phyloP scores from a whole-genome alignment of 2,329 filamentous ascomycete genomes.

The Calonectria honghensis region DNA sequence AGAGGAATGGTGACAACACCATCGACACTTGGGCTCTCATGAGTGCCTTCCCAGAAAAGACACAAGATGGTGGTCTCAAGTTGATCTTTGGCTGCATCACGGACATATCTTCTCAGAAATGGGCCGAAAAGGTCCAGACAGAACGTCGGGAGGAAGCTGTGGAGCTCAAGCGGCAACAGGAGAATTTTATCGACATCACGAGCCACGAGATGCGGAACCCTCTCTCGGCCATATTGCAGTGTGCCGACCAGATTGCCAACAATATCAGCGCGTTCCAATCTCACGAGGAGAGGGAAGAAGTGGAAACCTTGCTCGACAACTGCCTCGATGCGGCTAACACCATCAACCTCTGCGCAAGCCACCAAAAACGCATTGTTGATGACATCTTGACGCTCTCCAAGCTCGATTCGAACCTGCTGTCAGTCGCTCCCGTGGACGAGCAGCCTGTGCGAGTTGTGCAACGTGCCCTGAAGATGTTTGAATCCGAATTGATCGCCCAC shows the following conservation, averaged over 20 bases:
- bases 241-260: slow-evolving; percentile 81
- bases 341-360: slow-evolving; percentile 86
- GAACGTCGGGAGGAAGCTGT: slow-evolving; percentile 87
- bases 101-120: slow-evolving; percentile 90
- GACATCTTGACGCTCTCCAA: slow-evolving; percentile 81
- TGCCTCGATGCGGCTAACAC: slow-evolving; percentile 87
- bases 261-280: slow-evolving; percentile 67
- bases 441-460: slow-evolving; percentile 82
- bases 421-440: slow-evolving; percentile 82
- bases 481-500: slow-evolving; percentile 82
- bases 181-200: slow-evolving; percentile 84
- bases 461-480: slow-evolving; percentile 85
- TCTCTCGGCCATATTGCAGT: slow-evolving; percentile 83
- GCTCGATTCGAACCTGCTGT: slow-evolving; percentile 81
- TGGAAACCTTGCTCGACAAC: slow-evolving; percentile 70
- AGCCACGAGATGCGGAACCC: slow-evolving; percentile 87
- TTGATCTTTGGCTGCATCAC: slow-evolving; percentile 88
- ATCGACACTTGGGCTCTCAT: slow-evolving; percentile 86
- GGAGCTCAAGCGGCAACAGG: slow-evolving; percentile 83
- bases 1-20: slow-evolving; percentile 75
- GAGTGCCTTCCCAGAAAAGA: slow-evolving; percentile 84
- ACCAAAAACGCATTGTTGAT: slow-evolving; percentile 84
- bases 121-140: slow-evolving; percentile 87
- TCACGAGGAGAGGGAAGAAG: slow-evolving; percentile 62
- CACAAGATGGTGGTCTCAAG: slow-evolving; percentile 78